These are phyloP conservation scores for Solanum chacoense DNA, from an alignment of 305 asterid species.

Conservation along the genomic window DNA sequence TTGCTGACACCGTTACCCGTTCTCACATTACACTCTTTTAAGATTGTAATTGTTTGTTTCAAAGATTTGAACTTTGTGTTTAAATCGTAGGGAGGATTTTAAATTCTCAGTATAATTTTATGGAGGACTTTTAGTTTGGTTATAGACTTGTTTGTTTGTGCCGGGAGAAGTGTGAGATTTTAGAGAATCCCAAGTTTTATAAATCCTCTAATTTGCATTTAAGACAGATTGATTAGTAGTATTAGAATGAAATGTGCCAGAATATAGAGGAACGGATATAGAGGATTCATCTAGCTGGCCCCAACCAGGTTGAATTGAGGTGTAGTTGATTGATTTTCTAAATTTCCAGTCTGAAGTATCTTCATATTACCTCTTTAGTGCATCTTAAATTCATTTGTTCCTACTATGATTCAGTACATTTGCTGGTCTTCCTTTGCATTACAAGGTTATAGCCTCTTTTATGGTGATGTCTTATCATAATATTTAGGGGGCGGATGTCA, in stretches of 20 bases:
- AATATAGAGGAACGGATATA: not conserved
- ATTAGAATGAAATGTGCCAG: not conserved
- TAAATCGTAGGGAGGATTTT: not conserved
- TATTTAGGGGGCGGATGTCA: not conserved
- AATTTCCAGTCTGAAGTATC: not conserved
- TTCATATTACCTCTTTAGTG: not conserved
- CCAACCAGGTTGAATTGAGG: not conserved
- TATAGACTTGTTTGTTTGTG: not conserved
- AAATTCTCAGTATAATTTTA: not conserved
- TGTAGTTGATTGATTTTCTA: not conserved
- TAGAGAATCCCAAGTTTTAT: not conserved
- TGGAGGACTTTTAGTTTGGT: not conserved
- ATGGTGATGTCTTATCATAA: not conserved
- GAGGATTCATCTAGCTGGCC: not conserved
- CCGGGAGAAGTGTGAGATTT: not conserved
- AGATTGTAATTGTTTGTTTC: not conserved
- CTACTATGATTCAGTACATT: not conserved
- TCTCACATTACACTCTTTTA: constrained; percentile 40
- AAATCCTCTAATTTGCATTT: not conserved
- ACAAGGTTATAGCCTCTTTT: not conserved
- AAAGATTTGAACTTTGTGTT: not conserved
- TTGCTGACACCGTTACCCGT: constrained; percentile 81
- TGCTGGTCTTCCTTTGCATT: not conserved
- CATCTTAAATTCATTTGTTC: not conserved
- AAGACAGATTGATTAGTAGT: not conserved